Evolutionary conservation across 139 green algal species (phyloP), one percentile per base, ranked within the genome.

Genomic region (Picochlorum sp.): DNA sequence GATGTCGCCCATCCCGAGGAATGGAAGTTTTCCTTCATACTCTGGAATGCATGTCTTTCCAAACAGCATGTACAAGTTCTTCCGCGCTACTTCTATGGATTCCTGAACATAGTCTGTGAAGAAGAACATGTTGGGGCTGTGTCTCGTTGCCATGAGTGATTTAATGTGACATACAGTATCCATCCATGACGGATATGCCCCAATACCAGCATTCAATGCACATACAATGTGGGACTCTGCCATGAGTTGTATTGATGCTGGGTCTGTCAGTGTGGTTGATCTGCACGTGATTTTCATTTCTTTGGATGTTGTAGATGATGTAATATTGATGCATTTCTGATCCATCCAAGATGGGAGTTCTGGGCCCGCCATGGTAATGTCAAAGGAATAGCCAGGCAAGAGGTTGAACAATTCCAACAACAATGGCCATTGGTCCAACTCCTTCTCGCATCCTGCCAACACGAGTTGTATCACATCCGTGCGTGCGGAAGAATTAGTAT

Each of bases 61-160:
- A 30, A 59, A 59, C 51, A 59, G 20, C n/a, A 59, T 59, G 23
- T 59, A 38, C 21, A 30, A 16, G 0, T 59, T 59, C 20, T 59
- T 30, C 26, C 23, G 20, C n/a, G 51, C n/a, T 38, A 59, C 26
- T 23, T 34, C 13, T 30, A 59, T 26, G 51, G 21, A 38, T 59
- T 59, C 51, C 20, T 34, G 13, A 7, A 59, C 26, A 28, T 59
- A 59, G 23, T 59, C 51, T 38, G 51, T 59, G 21, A 59, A 59
- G 13, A 59, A 28, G 18, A 59, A 30, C n/a, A 59, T 18, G 3
- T 14, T 6, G 31, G 51, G 51, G 1, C 6, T 59, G 6, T 23
- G 18, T 5, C 26, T 59, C 5, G n/a, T 26, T 28, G 13, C 21
- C 51, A 59, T 59, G 21, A 59, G 23, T 15, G 15, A 11, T 23